A percentile compares a stretch with the other conserved stretches of the same genome.
Evolutionary conservation across 306 rosid species (phyloP).

Genomic region (Begonia loranthoides): DNA sequence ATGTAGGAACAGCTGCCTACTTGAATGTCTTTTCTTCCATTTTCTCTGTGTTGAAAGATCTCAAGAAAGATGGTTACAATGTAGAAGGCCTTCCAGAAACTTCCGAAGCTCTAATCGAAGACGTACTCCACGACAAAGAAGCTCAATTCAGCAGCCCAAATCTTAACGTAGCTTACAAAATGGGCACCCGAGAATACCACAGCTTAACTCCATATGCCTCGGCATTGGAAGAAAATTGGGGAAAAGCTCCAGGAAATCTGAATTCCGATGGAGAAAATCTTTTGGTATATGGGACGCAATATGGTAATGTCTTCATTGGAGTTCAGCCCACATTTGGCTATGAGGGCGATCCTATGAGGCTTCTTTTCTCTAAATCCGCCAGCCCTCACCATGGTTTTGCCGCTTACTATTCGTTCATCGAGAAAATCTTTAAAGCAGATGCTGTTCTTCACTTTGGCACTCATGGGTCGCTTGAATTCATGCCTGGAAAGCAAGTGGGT

Average conservation of each 20-base stretch:
- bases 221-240: conserved; percentile 94
- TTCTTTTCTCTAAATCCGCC: conserved; percentile 96
- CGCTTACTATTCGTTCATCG: conserved; percentile 82
- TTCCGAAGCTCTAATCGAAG: conserved; percentile 88
- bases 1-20: conserved; percentile 96
- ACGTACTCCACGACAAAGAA: conserved; percentile 86
- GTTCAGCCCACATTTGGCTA: conserved; percentile 98
- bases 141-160: conserved; percentile 98
- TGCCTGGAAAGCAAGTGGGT: conserved; percentile 99
- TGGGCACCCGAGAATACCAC: conserved; percentile 83
- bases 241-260: conserved; percentile 90
- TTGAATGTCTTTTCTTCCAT: conserved; percentile 91
- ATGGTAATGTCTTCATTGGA: conserved; percentile 83
- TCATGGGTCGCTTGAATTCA: conserved; percentile 96
- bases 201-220: conserved; percentile 64
- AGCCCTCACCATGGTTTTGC: conserved; percentile 99
- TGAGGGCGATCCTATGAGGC: conserved; percentile 96
- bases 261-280: conserved; percentile 96
- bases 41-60: conserved; percentile 75
- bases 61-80: conserved; percentile 70
- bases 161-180: conserved; percentile 83
- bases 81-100: conserved; percentile 88
- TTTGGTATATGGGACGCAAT: conserved; percentile 83
- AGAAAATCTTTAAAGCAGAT: conserved; percentile 88
- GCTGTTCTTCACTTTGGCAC: conserved; percentile 96